These are phyloP conservation scores for Penicillium sp. DNA, from an alignment of 2,329 filamentous ascomycete genomes.

Conservation along the genomic window DNA sequence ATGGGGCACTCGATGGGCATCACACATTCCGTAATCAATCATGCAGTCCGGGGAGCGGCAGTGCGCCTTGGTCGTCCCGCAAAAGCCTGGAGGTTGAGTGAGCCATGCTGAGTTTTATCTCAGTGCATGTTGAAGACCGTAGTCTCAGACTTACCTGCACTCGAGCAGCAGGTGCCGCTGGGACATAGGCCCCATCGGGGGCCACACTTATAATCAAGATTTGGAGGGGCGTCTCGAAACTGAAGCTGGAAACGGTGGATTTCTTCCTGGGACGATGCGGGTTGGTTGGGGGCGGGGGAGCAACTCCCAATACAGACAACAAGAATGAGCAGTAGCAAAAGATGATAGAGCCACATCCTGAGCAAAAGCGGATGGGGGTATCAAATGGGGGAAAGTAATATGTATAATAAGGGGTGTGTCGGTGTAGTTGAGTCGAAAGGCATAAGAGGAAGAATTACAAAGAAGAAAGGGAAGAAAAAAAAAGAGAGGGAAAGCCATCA, in stretches of 20 bases:
- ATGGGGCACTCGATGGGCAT: conserved; percentile 39
- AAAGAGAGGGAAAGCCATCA: not conserved
- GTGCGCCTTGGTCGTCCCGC: conserved; percentile 40
- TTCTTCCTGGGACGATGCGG: not conserved
- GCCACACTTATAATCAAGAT: conserved; percentile 38
- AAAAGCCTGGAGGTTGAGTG: conserved; percentile 40
- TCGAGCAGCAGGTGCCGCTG: conserved; percentile 44
- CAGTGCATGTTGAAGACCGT: not conserved
- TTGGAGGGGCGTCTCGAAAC: conserved; percentile 17
- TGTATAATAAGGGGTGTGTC: not conserved
- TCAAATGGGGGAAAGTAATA: not conserved
- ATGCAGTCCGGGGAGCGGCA: conserved; percentile 47
- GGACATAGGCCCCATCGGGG: conserved; percentile 38
- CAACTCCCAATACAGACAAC: conserved; percentile 8
- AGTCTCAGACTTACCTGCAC: conserved; percentile 36
- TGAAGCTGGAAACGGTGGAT: conserved; percentile 10
- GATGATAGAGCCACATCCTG: conserved; percentile 28
- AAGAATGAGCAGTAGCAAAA: conserved; percentile 15
- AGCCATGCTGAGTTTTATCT: not conserved
- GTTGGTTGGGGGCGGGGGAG: conserved; percentile 1
- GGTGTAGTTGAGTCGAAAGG: not conserved
- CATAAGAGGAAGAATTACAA: not conserved
- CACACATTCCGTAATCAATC: conserved; percentile 45
- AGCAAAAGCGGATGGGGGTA: not conserved
- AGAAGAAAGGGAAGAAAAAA: not conserved